Conservation (phyloP, 768 basidiomycete genomes). For the Leccinum broughii region DNA sequence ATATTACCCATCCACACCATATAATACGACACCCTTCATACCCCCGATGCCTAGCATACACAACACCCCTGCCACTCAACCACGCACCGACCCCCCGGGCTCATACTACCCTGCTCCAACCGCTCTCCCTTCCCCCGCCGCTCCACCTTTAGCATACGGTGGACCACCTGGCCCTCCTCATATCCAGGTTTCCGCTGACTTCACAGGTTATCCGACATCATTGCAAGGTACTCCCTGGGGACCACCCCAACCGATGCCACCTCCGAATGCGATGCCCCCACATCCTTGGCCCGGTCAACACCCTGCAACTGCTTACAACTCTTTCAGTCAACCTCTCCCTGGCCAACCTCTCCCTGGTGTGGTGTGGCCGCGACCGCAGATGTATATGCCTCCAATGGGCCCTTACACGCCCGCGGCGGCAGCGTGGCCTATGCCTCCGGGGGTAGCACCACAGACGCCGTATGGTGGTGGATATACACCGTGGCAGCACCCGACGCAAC, state of each 20-base stretch:
- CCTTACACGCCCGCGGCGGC: conserved; percentile 27
- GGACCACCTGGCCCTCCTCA: conserved; percentile 6
- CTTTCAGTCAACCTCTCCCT: conserved; percentile 35
- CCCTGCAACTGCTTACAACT: conserved; percentile 25
- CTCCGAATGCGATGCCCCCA: conserved; percentile 24
- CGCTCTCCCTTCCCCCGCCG: conserved; percentile 28
- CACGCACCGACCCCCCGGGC: conserved; percentile 28
- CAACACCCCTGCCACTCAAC: conserved; percentile 23
- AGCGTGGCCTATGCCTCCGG: conserved; percentile 28
- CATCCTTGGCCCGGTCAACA: conserved; percentile 22
- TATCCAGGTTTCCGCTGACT: conserved; percentile 30
- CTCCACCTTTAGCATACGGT: conserved; percentile 9
- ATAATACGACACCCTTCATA: conserved; percentile 40
- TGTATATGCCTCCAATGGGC: conserved; percentile 16
- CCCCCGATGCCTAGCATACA: conserved; percentile 34
- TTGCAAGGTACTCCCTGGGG: conserved; percentile 30
- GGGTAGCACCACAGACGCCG: conserved; percentile 24
- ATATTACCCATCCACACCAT: conserved; percentile 40
- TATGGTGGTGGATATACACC: conserved; percentile 24
- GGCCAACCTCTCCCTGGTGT: conserved; percentile 33
- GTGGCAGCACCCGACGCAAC: conserved; percentile 31
- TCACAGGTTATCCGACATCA: conserved; percentile 33
- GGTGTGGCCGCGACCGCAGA: conserved; percentile 19
- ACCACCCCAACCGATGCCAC: conserved; percentile 19
- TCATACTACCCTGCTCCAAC: conserved; percentile 35